Conservation (phyloP, 352 stramenopile genomes). For the Globisporangium cystogenes region DNA sequence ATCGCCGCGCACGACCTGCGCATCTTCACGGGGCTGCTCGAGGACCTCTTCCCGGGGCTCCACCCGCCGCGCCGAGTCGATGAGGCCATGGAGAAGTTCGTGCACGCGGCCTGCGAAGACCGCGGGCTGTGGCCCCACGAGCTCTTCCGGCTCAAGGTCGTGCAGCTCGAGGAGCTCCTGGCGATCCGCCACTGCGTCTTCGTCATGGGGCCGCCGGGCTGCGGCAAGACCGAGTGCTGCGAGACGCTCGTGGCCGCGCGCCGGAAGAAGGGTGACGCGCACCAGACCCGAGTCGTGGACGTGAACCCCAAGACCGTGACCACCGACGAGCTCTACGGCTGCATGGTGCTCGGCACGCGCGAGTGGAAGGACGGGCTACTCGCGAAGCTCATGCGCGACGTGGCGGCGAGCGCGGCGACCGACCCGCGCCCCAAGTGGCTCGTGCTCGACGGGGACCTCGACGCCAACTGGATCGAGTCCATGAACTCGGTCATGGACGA, state of each 20-base stretch:
- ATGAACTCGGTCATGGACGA: conserved; percentile 91
- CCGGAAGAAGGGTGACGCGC: conserved; percentile 61
- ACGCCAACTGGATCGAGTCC: conserved; percentile 87
- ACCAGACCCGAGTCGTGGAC: conserved; percentile 75
- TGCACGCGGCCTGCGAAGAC: conserved; percentile 88
- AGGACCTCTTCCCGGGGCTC: conserved; percentile 91
- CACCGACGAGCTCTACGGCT: conserved; percentile 96
- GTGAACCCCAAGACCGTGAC: conserved; percentile 95
- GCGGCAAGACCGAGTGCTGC: conserved; percentile 93
- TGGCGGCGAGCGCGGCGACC: conserved; percentile 57
- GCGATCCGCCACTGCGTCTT: conserved; percentile 95
- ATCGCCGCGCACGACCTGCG: conserved; percentile 92
- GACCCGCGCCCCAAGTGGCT: conserved; percentile 91
- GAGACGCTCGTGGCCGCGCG: conserved; percentile 85
- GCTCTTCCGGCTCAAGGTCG: conserved; percentile 91
- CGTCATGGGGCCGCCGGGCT: conserved; percentile 91
- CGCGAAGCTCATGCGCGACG: conserved; percentile 92
- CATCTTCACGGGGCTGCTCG: conserved; percentile 92
- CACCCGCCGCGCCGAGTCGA: conserved; percentile 88
- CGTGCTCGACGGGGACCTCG: conserved; percentile 90
- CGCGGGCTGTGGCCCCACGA: conserved; percentile 89
- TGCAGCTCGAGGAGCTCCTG: conserved; percentile 94
- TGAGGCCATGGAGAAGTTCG: conserved; percentile 85
- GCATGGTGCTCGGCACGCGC: conserved; percentile 90
- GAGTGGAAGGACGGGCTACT: conserved; percentile 96